Evolutionary conservation across 2,329 filamentous ascomycete genomes (phyloP).

Genomic region (Diaporthe destruens): DNA sequence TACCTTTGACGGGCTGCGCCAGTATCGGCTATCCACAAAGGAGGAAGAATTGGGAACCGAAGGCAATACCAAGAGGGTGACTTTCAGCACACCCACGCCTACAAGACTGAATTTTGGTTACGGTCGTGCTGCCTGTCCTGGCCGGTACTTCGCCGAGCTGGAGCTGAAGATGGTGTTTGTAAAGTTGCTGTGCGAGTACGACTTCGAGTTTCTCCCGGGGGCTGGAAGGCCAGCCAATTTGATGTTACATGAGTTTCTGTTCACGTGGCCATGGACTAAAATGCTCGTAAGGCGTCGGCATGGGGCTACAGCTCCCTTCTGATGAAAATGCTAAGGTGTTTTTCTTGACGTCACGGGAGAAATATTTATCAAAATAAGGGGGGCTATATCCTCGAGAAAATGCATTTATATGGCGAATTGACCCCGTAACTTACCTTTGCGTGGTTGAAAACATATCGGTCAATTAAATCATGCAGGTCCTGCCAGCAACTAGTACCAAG

Average conservation of each 20-base stretch:
- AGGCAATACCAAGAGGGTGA: background rate
- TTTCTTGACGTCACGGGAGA: too few species aligned
- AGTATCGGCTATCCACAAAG: conserved; percentile 49
- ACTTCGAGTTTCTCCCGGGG: conserved; percentile 45
- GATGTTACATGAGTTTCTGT: conserved; percentile 45
- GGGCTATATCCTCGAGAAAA: too few species aligned
- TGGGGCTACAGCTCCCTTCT: background rate
- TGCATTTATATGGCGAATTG: too few species aligned
- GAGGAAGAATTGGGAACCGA: background rate
- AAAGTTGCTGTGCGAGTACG: conserved; percentile 47
- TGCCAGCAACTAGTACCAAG: too few species aligned
- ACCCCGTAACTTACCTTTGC: too few species aligned
- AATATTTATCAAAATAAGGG: too few species aligned
- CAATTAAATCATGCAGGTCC: too few species aligned
- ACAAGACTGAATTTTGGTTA: conserved; percentile 53
- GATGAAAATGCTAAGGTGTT: background rate
- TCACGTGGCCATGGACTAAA: conserved; percentile 42
- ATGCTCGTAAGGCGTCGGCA: conserved; percentile 39
- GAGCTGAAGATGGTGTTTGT: conserved; percentile 50
- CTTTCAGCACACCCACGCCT: conserved; percentile 45
- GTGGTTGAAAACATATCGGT: too few species aligned
- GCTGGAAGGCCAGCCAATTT: conserved; percentile 44
- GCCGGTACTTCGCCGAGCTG: conserved; percentile 49
- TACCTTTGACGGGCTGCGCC: conserved; percentile 51
- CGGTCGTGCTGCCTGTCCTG: conserved; percentile 52